These are phyloP conservation scores for Kazachstania sp. DNA, from an alignment of 1,139 yeast genomes.

Conservation along the genomic window DNA sequence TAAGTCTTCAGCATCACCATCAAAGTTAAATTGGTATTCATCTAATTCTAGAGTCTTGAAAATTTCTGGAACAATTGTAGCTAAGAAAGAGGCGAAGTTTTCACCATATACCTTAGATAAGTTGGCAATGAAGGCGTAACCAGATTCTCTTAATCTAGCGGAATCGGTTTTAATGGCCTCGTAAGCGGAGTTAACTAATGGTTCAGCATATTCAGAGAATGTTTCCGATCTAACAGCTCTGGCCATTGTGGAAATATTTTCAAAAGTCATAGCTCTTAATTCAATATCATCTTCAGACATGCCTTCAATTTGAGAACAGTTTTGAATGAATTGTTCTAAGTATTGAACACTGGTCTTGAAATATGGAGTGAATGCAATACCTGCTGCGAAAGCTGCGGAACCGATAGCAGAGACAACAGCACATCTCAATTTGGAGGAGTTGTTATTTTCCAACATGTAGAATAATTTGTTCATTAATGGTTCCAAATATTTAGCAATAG, in stretches of 20 bases:
- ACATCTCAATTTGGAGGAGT: conserved; percentile 61
- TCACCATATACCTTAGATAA: conserved; percentile 91
- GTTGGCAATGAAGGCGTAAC: conserved; percentile 88
- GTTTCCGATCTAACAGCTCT: conserved; percentile 91
- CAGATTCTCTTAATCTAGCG: conserved; percentile 86
- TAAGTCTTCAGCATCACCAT: conserved; percentile 36
- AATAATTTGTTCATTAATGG: conserved; percentile 86
- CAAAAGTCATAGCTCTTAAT: conserved; percentile 84
- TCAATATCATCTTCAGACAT: conserved; percentile 72
- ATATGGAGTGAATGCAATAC: conserved; percentile 78
- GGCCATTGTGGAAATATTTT: conserved; percentile 90
- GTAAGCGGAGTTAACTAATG: conserved; percentile 84
- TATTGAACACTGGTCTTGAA: conserved; percentile 72
- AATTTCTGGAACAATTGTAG: conserved; percentile 73
- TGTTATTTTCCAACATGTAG: conserved; percentile 62
- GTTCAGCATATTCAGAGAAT: conserved; percentile 78
- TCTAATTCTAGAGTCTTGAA: conserved; percentile 78
- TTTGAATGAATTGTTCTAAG: conserved; percentile 71
- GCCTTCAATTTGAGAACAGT: conserved; percentile 59
- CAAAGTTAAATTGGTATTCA: conserved; percentile 48
- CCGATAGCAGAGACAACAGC: conserved; percentile 95
- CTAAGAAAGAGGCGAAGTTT: conserved; percentile 82
- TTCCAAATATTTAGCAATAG: conserved; percentile 71
- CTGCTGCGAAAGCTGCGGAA: conserved; percentile 93
- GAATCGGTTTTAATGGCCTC: conserved; percentile 68